Conservation (phyloP, 345 rosid genomes). For the Gynandropsis gynandra region DNA sequence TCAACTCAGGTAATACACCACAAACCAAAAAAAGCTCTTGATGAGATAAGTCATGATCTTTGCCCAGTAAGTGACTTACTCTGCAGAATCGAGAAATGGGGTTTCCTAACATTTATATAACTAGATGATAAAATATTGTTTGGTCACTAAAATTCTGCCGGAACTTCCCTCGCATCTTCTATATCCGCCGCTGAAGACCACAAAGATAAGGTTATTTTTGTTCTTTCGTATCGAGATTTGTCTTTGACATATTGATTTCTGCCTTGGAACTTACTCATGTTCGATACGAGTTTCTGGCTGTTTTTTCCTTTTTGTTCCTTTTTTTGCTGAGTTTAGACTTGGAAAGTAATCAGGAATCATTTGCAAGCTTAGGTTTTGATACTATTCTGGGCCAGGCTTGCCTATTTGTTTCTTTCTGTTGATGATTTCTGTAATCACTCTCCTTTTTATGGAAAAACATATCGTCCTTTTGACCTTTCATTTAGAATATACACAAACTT, state of each 20-base stretch:
- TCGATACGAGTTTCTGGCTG: neutral
- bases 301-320: too few relatives aligned
- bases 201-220: slow-evolving; percentile 62
- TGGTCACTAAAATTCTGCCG: too few relatives aligned
- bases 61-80: slow-evolving; percentile 64
- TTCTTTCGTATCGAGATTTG: neutral
- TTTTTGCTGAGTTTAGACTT: neutral
- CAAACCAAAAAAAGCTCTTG: slow-evolving; percentile 72
- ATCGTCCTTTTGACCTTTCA: neutral
- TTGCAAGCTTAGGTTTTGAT: neutral
- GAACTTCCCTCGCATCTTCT: slow-evolving; percentile 78
- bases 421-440: neutral
- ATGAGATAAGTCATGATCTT: slow-evolving; percentile 79
- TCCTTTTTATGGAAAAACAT: neutral
- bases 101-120: too few relatives aligned
- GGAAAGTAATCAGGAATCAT: neutral
- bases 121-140: too few relatives aligned
- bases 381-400: too few relatives aligned
- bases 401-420: slow-evolving; percentile 1
- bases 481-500: neutral
- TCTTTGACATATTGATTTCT: too few relatives aligned
- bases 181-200: slow-evolving; percentile 62
- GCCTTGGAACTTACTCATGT: slow-evolving; percentile 2
- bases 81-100: too few relatives aligned
- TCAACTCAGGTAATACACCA: slow-evolving; percentile 83